phyloP scores from a whole-genome alignment of 2,329 filamentous ascomycete genomes.

The Alternaria gansuensis region DNA sequence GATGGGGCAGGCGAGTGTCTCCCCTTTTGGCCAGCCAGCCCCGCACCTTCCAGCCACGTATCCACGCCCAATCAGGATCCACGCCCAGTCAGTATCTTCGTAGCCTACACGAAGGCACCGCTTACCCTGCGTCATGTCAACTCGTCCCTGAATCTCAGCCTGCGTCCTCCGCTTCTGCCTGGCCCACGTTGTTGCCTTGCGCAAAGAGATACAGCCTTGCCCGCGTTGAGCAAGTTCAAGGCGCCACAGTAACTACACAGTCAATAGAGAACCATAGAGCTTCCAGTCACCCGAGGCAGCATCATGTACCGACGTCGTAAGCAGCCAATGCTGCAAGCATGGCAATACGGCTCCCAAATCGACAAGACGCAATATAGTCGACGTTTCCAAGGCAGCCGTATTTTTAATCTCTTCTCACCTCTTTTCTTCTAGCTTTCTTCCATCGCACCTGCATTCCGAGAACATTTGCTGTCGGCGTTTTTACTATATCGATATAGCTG shows the following conservation, averaged over 20 bases:
- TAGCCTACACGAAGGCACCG: not conserved
- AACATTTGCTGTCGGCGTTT: not conserved
- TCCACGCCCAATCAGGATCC: not conserved
- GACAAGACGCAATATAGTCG: conserved; percentile 13
- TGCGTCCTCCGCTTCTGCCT: not conserved
- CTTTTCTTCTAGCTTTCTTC: not conserved
- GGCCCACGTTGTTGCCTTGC: conserved; percentile 8
- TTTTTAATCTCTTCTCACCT: not conserved
- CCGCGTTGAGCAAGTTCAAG: not conserved
- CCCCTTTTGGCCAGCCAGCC: conserved; percentile 1
- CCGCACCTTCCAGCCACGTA: conserved; percentile 6
- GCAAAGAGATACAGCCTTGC: not conserved
- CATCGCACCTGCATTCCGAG: not conserved
- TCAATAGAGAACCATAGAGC: not conserved
- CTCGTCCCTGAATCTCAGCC: not conserved
- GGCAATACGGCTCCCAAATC: conserved; percentile 23
- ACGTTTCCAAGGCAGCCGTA: not conserved
- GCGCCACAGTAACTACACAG: conserved; percentile 8
- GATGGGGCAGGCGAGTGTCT: not conserved
- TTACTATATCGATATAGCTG: not conserved
- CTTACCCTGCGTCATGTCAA: not conserved
- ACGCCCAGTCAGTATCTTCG: not conserved
- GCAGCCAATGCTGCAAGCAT: conserved; percentile 15
- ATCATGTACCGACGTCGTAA: conserved; percentile 10
- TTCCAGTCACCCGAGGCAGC: conserved; percentile 1